Conservation (phyloP, 495 filamentous ascomycete genomes). For the Penicillium soppii region DNA sequence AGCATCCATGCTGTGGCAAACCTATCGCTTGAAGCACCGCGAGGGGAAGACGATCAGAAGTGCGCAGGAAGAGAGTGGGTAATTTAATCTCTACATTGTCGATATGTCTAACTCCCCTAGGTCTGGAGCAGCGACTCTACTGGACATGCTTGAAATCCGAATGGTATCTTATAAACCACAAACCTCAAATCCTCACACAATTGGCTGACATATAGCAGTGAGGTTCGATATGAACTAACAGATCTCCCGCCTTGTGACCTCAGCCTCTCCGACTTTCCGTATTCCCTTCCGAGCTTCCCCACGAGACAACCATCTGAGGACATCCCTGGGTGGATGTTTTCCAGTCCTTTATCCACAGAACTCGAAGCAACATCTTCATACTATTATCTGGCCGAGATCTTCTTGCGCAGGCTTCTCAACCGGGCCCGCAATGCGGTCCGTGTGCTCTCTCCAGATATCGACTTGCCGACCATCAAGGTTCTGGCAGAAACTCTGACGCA, state of each 20-base stretch:
- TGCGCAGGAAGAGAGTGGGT: conserved; percentile 34
- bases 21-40: conserved; percentile 29
- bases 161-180: conserved; percentile 19
- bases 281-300: conserved; percentile 34
- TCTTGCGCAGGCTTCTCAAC: conserved; percentile 38
- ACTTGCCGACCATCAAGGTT: conserved; percentile 22
- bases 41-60: conserved; percentile 28
- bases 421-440: conserved; percentile 35
- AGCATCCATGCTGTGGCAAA: conserved; percentile 41
- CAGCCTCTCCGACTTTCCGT: conserved; percentile 33
- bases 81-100: not conserved
- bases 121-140: conserved; percentile 38
- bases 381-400: conserved; percentile 42
- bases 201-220: conserved; percentile 11
- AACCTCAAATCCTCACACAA: not conserved
- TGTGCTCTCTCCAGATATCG: conserved; percentile 27
- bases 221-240: conserved; percentile 36
- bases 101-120: conserved; percentile 11
- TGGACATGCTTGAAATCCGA: conserved; percentile 43
- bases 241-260: conserved; percentile 32
- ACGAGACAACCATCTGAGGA: conserved; percentile 12
- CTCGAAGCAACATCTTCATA: conserved; percentile 33
- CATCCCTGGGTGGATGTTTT: conserved; percentile 14
- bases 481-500: conserved; percentile 27
- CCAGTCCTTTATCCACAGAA: conserved; percentile 21